Evolutionary conservation across 2,329 filamentous ascomycete species (phyloP), one percentile per base, ranked within the genome.

Genomic region (Westerdykella ornata): DNA sequence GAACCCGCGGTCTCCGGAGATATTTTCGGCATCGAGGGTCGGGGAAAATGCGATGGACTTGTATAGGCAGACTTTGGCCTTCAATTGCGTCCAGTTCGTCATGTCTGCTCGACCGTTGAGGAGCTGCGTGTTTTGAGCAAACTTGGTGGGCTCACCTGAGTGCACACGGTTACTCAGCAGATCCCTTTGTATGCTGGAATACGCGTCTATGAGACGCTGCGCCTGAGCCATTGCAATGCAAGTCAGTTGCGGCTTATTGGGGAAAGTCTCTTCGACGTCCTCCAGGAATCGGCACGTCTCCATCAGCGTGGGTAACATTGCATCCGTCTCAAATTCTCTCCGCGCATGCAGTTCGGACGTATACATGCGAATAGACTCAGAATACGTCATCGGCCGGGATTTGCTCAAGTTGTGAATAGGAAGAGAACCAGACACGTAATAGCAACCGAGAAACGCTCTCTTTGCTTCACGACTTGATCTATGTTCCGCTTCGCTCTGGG

Each of bases 211-310:
- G 12, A 65, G 44, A 16, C 61, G 57, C 37, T 60, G 60, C 6
- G 61, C 48, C 35, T 65, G 61, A 19, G 57, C 54, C 37, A 53
- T 59, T 6, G 51, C 57, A 17, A 62, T 52, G 18, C 60, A 44
- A 8, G 56, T 58, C 34, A 58, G 57, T 37, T 58, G 56, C 18
- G 50, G 47, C n/a, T 49, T 51, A 32, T 45, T 47, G 14, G n/a
- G 30, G 14, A 65, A 61, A 3, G 61, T 63, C 39, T 63, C 61
- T 18, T 63, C 55, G 5, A 63, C 52, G 32, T 65, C 61, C 45
- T 65, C 61, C 48, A 60, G 57, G 18, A 59, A 63, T 29, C 61
- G 58, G 35, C 61, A 63, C 4, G 53, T 56, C 29, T 63, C 55
- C 15, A 63, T 45, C 13, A 65, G 44, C 2, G 56, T 50, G 5